These are phyloP conservation scores for Plectosphaerella sp. DNA, from an alignment of 2,329 filamentous ascomycete genomes.

Conservation along the genomic window DNA sequence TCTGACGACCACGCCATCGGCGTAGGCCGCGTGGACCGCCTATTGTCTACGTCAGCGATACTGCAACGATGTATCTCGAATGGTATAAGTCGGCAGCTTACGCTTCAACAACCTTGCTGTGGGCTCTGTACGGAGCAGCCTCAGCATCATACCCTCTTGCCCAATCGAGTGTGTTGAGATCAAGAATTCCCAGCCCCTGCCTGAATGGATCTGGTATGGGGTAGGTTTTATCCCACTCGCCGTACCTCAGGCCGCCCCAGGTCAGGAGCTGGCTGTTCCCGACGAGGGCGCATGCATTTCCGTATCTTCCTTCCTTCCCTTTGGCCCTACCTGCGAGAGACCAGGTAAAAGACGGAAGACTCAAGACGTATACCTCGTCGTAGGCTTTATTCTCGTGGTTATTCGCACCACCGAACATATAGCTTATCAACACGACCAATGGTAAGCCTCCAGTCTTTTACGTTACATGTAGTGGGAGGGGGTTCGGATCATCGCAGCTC, in stretches of 20 bases:
- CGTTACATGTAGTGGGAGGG: background rate
- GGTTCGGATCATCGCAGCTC: background rate
- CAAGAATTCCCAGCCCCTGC: slow-evolving; percentile 8
- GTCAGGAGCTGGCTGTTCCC: slow-evolving; percentile 12
- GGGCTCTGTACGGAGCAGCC: slow-evolving; percentile 3
- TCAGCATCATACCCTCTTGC: slow-evolving; percentile 6
- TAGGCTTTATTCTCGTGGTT: background rate
- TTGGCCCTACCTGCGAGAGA: background rate
- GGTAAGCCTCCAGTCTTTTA: background rate
- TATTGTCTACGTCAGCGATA: background rate
- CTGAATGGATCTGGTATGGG: slow-evolving; percentile 3
- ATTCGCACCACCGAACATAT: slow-evolving; percentile 10
- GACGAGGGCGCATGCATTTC: slow-evolving; percentile 8
- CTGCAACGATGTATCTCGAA: background rate
- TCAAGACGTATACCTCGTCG: slow-evolving; percentile 9
- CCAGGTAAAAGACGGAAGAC: slow-evolving; percentile 10
- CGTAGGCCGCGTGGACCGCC: too few species aligned
- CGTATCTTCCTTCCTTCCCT: background rate
- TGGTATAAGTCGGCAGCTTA: background rate
- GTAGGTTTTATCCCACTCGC: background rate
- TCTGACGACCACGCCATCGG: too few species aligned
- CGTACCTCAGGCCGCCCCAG: slow-evolving; percentile 2
- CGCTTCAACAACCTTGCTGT: background rate
- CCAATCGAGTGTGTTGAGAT: slow-evolving; percentile 6
- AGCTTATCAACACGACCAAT: background rate